phyloP scores from a whole-genome alignment of 352 stramenopile species.

The Globisporangium nodosum region DNA sequence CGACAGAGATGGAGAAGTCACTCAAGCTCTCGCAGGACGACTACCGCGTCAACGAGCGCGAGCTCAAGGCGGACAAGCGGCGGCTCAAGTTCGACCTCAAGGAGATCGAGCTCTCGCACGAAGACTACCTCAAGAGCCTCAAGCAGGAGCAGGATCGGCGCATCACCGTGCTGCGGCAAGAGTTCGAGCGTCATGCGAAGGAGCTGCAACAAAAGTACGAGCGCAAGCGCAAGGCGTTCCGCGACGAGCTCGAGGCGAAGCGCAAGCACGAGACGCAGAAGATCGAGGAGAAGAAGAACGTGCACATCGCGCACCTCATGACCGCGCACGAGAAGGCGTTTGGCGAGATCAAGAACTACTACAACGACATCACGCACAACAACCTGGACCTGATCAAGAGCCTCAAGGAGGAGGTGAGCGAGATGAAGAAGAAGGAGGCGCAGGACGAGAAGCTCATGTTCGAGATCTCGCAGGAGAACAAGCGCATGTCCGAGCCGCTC shows the following conservation, averaged over 20 bases:
- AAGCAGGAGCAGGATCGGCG: constrained; percentile 91
- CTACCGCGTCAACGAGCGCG: constrained; percentile 78
- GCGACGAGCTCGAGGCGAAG: constrained; percentile 74
- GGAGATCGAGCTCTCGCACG: constrained; percentile 89
- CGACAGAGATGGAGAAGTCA: constrained; percentile 71
- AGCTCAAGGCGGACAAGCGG: constrained; percentile 89
- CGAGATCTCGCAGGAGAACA: constrained; percentile 94
- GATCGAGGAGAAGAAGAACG: constrained; percentile 92
- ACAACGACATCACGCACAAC: constrained; percentile 97
- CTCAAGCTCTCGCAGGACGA: constrained; percentile 90
- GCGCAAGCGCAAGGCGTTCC: constrained; percentile 71
- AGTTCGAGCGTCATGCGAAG: constrained; percentile 89
- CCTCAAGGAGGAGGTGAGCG: constrained; percentile 92
- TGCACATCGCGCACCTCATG: constrained; percentile 92
- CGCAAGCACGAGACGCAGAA: constrained; percentile 82
- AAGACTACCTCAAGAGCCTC: constrained; percentile 90
- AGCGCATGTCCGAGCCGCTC: constrained; percentile 92
- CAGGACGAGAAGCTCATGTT: constrained; percentile 93
- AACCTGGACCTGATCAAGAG: constrained; percentile 96
- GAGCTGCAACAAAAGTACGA: constrained; percentile 90
- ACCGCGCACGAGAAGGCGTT: constrained; percentile 92
- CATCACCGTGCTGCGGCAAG: constrained; percentile 87
- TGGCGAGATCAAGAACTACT: constrained; percentile 96
- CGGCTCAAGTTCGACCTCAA: constrained; percentile 88
- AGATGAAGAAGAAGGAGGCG: constrained; percentile 94